These are phyloP conservation scores for Coriaria nepalensis DNA, from an alignment of 306 rosid species.

Conservation along the genomic window DNA sequence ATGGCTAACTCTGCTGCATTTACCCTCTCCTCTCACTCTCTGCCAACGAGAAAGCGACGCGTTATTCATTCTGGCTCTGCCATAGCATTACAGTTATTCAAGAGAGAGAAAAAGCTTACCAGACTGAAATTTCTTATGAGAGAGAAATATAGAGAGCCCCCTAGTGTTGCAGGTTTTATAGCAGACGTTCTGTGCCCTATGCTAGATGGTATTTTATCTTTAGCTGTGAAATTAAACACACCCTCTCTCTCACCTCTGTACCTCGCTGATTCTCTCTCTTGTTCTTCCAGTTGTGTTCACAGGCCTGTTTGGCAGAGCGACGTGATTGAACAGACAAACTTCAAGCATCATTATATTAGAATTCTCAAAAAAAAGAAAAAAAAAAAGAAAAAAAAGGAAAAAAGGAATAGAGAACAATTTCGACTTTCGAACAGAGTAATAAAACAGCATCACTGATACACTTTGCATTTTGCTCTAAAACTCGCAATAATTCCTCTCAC, in stretches of 20 bases:
- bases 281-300: conserved; percentile 31
- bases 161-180: conserved; percentile 57
- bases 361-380: conserved; percentile 8
- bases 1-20: conserved; percentile 19
- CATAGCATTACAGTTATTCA: background rate
- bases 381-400: background rate
- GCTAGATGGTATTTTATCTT: conserved; percentile 66
- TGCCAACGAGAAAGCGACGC: conserved; percentile 45
- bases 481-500: background rate
- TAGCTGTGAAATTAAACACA: conserved; percentile 40
- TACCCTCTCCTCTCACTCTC: conserved; percentile 23
- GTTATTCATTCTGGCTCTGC: conserved; percentile 24
- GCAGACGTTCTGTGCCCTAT: conserved; percentile 32
- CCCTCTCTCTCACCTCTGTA: conserved; percentile 7
- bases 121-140: conserved; percentile 9
- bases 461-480: no score
- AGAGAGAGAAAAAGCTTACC: conserved; percentile 11
- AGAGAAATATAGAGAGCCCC: conserved; percentile 18
- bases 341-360: no score
- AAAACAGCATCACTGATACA: no score
- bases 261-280: conserved; percentile 15
- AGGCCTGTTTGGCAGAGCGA: conserved; percentile 35
- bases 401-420: background rate
- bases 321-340: conserved; percentile 65
- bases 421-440: no score